Base-by-base conservation (phyloP, 495 filamentous ascomycete species). In the Penicillium antarcticum region DNA sequence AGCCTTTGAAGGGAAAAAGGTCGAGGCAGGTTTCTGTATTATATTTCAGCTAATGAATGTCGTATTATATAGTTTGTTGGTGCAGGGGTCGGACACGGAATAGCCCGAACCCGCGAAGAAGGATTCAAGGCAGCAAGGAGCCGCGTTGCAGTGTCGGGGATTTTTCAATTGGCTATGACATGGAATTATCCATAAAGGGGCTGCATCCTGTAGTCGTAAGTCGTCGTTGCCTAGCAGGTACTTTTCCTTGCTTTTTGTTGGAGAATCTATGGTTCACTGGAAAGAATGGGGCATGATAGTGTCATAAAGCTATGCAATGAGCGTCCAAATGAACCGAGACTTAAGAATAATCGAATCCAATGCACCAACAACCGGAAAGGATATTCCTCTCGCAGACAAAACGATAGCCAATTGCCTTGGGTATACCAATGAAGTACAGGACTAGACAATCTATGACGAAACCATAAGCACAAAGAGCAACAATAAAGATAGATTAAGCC, bases 361-460 rank as follows among this genome's bases (percentile, higher is more conserved):
- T 33, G 40, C 14, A 21, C 45, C 16, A 41, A 31, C 8, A 13
- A 29, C 29, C 21, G 36, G 42, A 38, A 32, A 24, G 19, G 16
- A 48, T 17, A 34, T 46, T n/a, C 39, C 39, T 16, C 14, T 51
- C 21, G 31, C 40, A 49, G 36, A 39, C 40, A 48, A 35, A 48
- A n/a, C 37, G 29, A 36, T 34, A 45, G 18, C 46, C 26, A 34
- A 29, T 49, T 37, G 29, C 47, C 31, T 49, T 41, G 47, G 47
- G 47, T 49, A 49, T 49, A 49, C 47, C 37, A 42, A 39, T 46
- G 19, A 46, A 39, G 42, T 31, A 36, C 24, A 46, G 32, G 18
- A 52, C 18, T 18, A 37, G 34, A 35, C 23, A 16, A 52, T 38
- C 14, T 42, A 54, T 38, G 14, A 47, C 41, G 19, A 37, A 45